Evolutionary conservation across 371 early-diverging fungal species (phyloP).

Genomic region (Lichtheimia ornata): DNA sequence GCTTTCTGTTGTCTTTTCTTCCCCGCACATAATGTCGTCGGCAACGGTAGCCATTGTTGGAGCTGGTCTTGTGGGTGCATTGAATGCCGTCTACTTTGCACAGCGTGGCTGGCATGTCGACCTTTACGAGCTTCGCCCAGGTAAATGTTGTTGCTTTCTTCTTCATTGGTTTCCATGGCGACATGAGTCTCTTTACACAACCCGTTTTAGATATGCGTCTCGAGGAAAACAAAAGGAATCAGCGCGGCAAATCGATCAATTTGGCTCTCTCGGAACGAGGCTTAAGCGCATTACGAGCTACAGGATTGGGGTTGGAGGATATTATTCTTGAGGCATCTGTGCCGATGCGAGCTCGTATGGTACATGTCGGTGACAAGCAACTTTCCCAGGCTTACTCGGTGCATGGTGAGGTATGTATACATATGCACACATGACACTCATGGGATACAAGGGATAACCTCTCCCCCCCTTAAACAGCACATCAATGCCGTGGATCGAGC

Average conservation of each 20-base stretch:
- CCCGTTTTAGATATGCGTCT: slow-evolving; percentile 63
- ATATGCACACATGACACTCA: not conserved
- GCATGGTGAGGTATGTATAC: slow-evolving; percentile 71
- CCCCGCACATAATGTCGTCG: too few species aligned
- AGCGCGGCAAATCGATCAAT: slow-evolving; percentile 87
- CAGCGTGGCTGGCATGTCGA: slow-evolving; percentile 89
- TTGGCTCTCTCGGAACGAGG: slow-evolving; percentile 92
- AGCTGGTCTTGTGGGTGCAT: slow-evolving; percentile 92
- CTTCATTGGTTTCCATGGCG: slow-evolving; percentile 4
- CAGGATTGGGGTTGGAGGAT: slow-evolving; percentile 66
- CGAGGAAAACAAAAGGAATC: slow-evolving; percentile 56
- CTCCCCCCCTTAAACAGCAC: too few species aligned
- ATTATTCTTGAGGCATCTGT: slow-evolving; percentile 70
- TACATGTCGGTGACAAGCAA: slow-evolving; percentile 71
- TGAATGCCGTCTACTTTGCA: slow-evolving; percentile 91
- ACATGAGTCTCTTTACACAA: not conserved
- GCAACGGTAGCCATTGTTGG: slow-evolving; percentile 78
- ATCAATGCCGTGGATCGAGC: slow-evolving; percentile 95
- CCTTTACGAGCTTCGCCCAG: slow-evolving; percentile 85
- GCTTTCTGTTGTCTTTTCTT: too few species aligned
- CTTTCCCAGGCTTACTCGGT: slow-evolving; percentile 86
- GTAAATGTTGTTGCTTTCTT: slow-evolving; percentile 42
- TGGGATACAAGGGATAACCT: not conserved
- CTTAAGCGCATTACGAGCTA: slow-evolving; percentile 75
- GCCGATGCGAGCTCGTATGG: slow-evolving; percentile 95